Evolutionary conservation across 306 rosid genomes (phyloP).

Genomic region (Corylus avellana): DNA sequence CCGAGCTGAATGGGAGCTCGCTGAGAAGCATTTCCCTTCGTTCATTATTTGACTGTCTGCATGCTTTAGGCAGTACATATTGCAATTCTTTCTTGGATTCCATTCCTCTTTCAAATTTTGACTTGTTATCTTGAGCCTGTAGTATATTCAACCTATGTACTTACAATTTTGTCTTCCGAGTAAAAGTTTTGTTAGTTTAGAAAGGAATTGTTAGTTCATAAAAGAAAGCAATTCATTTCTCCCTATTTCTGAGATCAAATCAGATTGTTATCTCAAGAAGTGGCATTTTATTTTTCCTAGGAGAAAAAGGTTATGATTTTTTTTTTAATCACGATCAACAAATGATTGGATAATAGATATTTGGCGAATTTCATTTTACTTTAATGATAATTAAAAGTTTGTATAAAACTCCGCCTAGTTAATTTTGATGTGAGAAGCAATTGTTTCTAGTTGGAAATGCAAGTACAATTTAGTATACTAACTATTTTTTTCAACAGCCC

Average conservation of each 20-base stretch:
- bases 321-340: background rate
- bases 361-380: background rate
- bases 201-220: too few relatives aligned
- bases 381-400: background rate
- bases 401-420: background rate
- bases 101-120: background rate
- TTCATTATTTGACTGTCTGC: background rate
- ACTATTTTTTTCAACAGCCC: slow-evolving; percentile 64
- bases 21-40: background rate
- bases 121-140: background rate
- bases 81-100: background rate
- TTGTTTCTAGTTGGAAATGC: background rate
- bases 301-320: background rate
- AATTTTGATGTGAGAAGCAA: background rate
- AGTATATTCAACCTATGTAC: background rate
- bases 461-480: slow-evolving; percentile 18
- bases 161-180: background rate
- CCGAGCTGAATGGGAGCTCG: background rate
- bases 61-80: background rate
- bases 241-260: background rate
- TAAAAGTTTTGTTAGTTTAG: too few relatives aligned
- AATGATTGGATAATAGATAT: background rate
- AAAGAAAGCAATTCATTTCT: too few relatives aligned
- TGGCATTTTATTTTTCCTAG: background rate
- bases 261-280: background rate